Base-by-base conservation (phyloP, 176 grass and related monocot genomes). In the Avena insularis region DNA sequence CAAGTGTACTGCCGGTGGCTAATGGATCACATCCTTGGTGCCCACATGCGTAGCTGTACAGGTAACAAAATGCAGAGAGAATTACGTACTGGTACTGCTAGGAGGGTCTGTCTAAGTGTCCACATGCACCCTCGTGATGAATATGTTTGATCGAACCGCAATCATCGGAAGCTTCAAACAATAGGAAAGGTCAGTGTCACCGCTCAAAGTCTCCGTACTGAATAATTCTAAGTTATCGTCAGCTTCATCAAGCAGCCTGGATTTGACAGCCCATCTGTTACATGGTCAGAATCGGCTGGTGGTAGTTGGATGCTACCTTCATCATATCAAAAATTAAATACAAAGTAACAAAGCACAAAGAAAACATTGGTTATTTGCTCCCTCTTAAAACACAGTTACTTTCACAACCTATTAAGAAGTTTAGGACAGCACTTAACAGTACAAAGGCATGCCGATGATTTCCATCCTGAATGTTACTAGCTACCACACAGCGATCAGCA, bases 161-260 rank as follows among this genome's bases (percentile, higher is more conserved):
- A 85, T 82, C 86, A 86, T 88, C 79, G 71, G 81, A 88, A 69
- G 83, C 90, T 86, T 91, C 63, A 88, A 63, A 88, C 77, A 58
- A 72, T 57, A 72, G 61, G 79, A 91, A 88, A 88, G 78, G 86
- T 58, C 86, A 2, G 21, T 0, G 83, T 85, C 82, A 40, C 69
- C 70, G 71, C 75, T 58, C 79, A 83, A 70, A 77, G 81, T 71
- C 63, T 86, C 66, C 73, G 75, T 36, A 20, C 64, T 38, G 46
- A 38, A 20, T 77, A 76, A 60, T 75, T 83, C 71, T 56, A 20
- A 15, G 45, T 61, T 71, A 64, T 19, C 68, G 53, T 36, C 65
- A 36, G 36, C 63, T 82, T 56, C 50, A 85, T 77, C 51, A 36
- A 12, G 81, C 55, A 19, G 86, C 56, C 84, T 86, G 62, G 43